Base-by-base conservation (phyloP, 768 basidiomycete species). In the Rhodosporidiobolus odoratus region DNA sequence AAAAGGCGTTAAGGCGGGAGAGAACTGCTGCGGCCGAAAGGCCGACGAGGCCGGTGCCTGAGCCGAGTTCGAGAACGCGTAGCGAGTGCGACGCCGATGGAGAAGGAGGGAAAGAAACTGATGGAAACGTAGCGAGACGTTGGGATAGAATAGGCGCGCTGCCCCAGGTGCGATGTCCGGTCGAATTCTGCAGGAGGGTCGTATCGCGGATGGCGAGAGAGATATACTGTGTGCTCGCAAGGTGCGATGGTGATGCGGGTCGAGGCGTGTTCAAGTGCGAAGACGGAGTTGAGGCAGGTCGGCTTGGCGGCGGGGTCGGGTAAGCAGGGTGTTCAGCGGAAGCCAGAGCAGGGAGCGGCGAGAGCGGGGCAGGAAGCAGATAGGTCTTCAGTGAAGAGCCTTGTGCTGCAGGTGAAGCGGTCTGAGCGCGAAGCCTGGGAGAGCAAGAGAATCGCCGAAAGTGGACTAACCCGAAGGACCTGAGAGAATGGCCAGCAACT, bases 141-240 rank as follows among this genome's bases (percentile, higher is more conserved):
- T 87, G 84, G 1, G 86, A 86, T 52, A 92, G 82, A 34, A 89
- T 78, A 71, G 90, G 86, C 19, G 87, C 85, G 75, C 88, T 87
- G n/a, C 86, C 89, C 90, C 90, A 92, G 76, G 88, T 91, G 78
- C 91, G 89, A 53, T 91, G 80, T 0, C 91, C 90, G 86, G 77
- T 90, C 88, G 19, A 83, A 81, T 48, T 79, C 81, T 35, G 84
- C 81, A 48, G 88, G 79, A 15, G 87, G 83, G 7, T 86, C 86
- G 74, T 90, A 87, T 76, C 87, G 86, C 47, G 91, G 80, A 78
- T 87, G 83, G 59, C 88, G 82, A 25, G 78, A 75, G 53, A 88
- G 79, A 25, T 68, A 58, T 38, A 77, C 79, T 76, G 83, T 37
- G 58, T 89, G 16, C 23, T 80, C 2, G 89, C 86, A 78, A 32